A percentile compares a stretch with the other conserved stretches of the same genome.
Evolutionary conservation across 192 early-diverging fungal species (phyloP).

Genomic region (Martensiomyces pterosporus): DNA sequence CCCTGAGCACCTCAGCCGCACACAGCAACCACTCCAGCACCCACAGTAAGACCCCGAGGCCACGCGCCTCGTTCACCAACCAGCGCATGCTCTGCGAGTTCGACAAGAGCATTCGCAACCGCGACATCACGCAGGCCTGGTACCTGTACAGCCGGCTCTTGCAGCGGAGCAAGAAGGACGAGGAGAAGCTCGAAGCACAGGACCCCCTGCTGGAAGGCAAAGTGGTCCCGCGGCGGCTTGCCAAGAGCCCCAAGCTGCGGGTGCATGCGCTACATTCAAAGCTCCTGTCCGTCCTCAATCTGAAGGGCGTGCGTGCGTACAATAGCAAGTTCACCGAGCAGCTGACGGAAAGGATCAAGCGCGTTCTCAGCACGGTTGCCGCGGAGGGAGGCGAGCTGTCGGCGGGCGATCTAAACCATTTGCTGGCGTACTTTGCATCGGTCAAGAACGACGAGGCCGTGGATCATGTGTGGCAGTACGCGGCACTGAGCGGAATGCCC

Average conservation of each 20-base stretch:
- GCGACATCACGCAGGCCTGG: constrained; percentile 4
- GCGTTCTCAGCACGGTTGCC: background rate
- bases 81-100: background rate
- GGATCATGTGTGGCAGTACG: constrained; percentile 32
- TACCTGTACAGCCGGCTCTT: constrained; percentile 5
- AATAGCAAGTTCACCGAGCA: background rate
- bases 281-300: background rate
- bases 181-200: background rate
- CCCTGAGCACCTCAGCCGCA: no score
- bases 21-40: no score
- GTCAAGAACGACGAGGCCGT: constrained; percentile 5
- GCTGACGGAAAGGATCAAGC: background rate
- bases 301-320: background rate
- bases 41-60: no score
- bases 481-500: constrained; percentile 19
- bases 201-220: no score
- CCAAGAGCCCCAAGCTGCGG: background rate
- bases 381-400: background rate
- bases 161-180: background rate
- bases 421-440: constrained; percentile 14
- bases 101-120: background rate
- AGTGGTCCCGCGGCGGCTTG: constrained; percentile 1
- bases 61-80: background rate
- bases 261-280: background rate
- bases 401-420: background rate